phyloP scores from a whole-genome alignment of 306 rosid genomes.

The Ormosia emarginata region DNA sequence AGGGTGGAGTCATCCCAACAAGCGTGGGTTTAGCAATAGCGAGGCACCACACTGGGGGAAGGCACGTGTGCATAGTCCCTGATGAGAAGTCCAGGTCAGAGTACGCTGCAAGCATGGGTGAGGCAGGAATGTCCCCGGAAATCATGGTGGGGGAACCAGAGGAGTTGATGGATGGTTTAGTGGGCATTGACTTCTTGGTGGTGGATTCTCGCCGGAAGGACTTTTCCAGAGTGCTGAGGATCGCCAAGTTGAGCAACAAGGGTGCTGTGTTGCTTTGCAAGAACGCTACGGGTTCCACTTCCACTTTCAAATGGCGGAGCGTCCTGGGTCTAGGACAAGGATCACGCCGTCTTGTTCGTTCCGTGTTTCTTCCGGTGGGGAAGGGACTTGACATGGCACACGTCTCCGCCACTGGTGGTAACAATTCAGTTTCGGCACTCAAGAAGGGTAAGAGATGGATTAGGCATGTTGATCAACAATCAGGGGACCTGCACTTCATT shows the following conservation, averaged over 20 bases:
- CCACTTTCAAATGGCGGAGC: slow-evolving; percentile 59
- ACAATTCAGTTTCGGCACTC: background rate
- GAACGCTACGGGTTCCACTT: slow-evolving; percentile 52
- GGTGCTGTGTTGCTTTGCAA: slow-evolving; percentile 86
- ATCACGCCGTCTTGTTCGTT: slow-evolving; percentile 54
- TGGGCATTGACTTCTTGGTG: slow-evolving; percentile 72
- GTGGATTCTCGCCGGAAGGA: slow-evolving; percentile 66
- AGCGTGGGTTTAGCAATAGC: slow-evolving; percentile 79
- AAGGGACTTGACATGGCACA: slow-evolving; percentile 82
- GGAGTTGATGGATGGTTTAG: slow-evolving; percentile 50
- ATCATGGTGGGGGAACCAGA: slow-evolving; percentile 76
- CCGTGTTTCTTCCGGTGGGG: slow-evolving; percentile 92
- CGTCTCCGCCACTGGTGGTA: slow-evolving; percentile 45
- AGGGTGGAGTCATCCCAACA: slow-evolving; percentile 61
- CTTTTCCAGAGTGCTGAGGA: slow-evolving; percentile 46
- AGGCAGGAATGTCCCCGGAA: slow-evolving; percentile 46
- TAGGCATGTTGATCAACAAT: slow-evolving; percentile 72
- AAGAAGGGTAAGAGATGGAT: slow-evolving; percentile 51
- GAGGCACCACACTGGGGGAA: slow-evolving; percentile 59
- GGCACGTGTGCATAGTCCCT: slow-evolving; percentile 81
- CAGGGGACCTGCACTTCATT: slow-evolving; percentile 80
- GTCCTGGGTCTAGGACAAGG: slow-evolving; percentile 37
- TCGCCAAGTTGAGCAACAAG: slow-evolving; percentile 60
- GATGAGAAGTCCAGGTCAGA: slow-evolving; percentile 69
- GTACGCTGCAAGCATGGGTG: slow-evolving; percentile 45